These are phyloP conservation scores for Nigrograna mackinnonii DNA, from an alignment of 2,329 filamentous ascomycete species.

Conservation along the genomic window DNA sequence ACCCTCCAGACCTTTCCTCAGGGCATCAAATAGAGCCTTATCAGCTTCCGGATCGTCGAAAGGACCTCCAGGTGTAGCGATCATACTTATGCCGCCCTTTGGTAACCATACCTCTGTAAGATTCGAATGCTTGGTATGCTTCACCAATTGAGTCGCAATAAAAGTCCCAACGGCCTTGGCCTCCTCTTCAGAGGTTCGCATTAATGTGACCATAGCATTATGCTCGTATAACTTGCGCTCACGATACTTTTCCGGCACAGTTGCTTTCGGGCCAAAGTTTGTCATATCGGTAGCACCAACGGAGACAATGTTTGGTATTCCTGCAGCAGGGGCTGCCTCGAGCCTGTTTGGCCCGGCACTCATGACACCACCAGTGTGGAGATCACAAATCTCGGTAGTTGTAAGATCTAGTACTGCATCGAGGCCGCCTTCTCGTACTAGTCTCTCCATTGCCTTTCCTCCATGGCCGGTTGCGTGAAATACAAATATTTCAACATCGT, in stretches of 20 bases:
- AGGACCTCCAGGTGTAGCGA: neutral
- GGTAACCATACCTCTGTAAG: neutral
- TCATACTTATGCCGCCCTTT: neutral
- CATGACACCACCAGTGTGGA: conserved; percentile 61
- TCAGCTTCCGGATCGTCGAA: neutral
- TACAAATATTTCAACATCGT: conserved; percentile 61
- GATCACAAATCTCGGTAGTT: conserved; percentile 47
- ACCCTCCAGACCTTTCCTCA: neutral
- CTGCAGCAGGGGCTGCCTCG: conserved; percentile 58
- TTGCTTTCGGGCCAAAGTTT: conserved; percentile 63
- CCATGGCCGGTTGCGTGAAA: conserved; percentile 74
- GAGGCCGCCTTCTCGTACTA: conserved; percentile 60
- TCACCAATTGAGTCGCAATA: conserved; percentile 58
- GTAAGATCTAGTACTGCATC: conserved; percentile 73
- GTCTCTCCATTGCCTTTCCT: conserved; percentile 69
- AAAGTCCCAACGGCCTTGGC: conserved; percentile 58
- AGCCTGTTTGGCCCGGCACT: conserved; percentile 55
- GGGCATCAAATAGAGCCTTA: neutral
- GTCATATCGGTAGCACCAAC: conserved; percentile 53
- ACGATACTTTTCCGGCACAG: conserved; percentile 59
- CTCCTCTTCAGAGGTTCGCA: conserved; percentile 66
- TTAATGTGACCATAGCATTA: conserved; percentile 68
- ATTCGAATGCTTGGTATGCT: conserved; percentile 10
- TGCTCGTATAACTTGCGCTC: conserved; percentile 63
- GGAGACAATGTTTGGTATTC: conserved; percentile 61